Percentiles rank a stretch among this genome's conserved stretches.
phyloP scores from a whole-genome alignment of 768 basidiomycete genomes.

The Suillus lakei region DNA sequence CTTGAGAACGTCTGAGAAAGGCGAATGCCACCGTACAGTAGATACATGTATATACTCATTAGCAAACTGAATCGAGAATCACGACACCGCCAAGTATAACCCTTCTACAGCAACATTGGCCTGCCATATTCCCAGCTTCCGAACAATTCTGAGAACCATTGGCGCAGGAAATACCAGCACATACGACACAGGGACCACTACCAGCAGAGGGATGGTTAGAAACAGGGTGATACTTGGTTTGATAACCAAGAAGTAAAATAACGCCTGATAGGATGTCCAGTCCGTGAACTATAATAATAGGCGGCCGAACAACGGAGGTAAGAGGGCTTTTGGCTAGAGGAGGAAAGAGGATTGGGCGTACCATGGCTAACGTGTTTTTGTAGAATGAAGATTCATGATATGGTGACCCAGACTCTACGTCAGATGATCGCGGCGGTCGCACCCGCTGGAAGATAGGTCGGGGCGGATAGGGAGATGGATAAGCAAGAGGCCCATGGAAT shows the following conservation, averaged over 20 bases:
- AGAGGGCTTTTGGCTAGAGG: constrained; percentile 7
- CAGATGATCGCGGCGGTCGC: constrained; percentile 52
- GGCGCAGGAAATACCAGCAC: constrained; percentile 71
- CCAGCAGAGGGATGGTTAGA: constrained; percentile 57
- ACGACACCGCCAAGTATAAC: constrained; percentile 46
- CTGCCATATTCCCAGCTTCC: constrained; percentile 79
- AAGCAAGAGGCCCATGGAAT: constrained; percentile 72
- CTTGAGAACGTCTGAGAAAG: not conserved
- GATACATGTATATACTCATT: constrained; percentile 1
- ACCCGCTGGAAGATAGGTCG: constrained; percentile 75
- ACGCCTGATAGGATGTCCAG: constrained; percentile 79
- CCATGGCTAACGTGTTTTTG: constrained; percentile 83
- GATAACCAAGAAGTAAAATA: constrained; percentile 89
- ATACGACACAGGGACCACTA: constrained; percentile 61
- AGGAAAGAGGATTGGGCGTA: constrained; percentile 34
- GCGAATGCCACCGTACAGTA: not conserved
- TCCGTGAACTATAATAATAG: constrained; percentile 67
- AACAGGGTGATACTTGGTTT: constrained; percentile 81
- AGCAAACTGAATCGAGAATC: constrained; percentile 2
- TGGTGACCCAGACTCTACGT: constrained; percentile 50
- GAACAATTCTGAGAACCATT: constrained; percentile 63
- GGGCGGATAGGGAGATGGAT: constrained; percentile 67
- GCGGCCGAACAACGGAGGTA: constrained; percentile 7
- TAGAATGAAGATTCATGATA: constrained; percentile 75
- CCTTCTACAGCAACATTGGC: constrained; percentile 84